These are phyloP conservation scores for Thelonectria blattea DNA, from an alignment of 2,329 filamentous ascomycete genomes.

Conservation along the genomic window DNA sequence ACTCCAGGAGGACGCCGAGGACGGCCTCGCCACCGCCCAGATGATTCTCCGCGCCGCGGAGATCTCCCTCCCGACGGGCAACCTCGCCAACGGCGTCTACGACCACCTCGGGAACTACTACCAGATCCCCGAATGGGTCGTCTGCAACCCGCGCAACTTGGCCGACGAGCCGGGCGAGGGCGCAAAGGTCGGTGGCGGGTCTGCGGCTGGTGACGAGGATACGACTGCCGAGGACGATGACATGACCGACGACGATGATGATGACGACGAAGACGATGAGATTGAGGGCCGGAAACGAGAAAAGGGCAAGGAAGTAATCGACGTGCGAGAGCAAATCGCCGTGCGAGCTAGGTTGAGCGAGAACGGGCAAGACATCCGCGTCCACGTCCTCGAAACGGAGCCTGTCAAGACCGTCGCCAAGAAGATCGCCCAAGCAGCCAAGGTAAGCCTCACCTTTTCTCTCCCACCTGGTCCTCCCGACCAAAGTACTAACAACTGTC, in stretches of 20 bases:
- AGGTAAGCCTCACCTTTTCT: slow-evolving; percentile 54
- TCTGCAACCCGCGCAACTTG: slow-evolving; percentile 68
- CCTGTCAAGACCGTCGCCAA: slow-evolving; percentile 67
- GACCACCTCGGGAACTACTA: slow-evolving; percentile 75
- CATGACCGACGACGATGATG: slow-evolving; percentile 49
- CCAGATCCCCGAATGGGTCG: slow-evolving; percentile 69
- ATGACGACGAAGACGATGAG: slow-evolving; percentile 47
- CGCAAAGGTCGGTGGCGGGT: slow-evolving; percentile 44
- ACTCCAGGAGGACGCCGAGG: slow-evolving; percentile 43
- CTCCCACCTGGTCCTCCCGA: background rate
- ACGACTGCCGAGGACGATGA: slow-evolving; percentile 41
- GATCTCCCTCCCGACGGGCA: slow-evolving; percentile 75
- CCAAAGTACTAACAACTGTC: slow-evolving; percentile 13
- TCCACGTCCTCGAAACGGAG: slow-evolving; percentile 65
- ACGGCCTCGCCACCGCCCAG: slow-evolving; percentile 72
- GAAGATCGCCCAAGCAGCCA: slow-evolving; percentile 67
- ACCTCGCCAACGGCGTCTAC: slow-evolving; percentile 74
- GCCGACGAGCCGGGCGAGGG: slow-evolving; percentile 46
- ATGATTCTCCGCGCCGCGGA: slow-evolving; percentile 79
- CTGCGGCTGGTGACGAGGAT: slow-evolving; percentile 46
- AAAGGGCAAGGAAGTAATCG: slow-evolving; percentile 64
- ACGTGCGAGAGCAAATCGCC: slow-evolving; percentile 60
- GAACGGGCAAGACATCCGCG: slow-evolving; percentile 65
- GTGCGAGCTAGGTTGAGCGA: slow-evolving; percentile 71
- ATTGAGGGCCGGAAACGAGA: slow-evolving; percentile 55